Percentiles rank a stretch among this genome's conserved stretches.
Conservation (phyloP, 768 basidiomycete genomes). For the Amanita rubescens region DNA sequence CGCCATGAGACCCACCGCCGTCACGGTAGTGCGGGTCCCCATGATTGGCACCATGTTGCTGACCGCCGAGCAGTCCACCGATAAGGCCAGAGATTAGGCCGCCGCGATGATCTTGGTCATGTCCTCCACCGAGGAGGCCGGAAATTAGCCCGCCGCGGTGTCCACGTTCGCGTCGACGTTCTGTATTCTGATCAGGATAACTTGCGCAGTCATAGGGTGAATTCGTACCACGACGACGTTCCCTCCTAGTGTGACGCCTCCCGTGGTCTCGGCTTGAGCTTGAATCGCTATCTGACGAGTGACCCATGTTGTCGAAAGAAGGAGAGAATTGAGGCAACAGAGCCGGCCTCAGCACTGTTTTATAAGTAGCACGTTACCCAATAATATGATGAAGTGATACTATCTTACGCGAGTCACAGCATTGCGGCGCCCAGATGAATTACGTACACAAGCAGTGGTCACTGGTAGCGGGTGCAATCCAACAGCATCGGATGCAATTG, state of each 20-base stretch:
- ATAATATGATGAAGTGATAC: no score
- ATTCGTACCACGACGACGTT: not conserved
- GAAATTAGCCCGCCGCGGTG: conserved; percentile 21
- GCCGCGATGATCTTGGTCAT: not conserved
- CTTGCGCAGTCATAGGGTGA: no score
- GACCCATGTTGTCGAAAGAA: not conserved
- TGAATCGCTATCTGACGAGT: not conserved
- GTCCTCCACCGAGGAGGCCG: not conserved
- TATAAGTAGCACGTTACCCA: no score
- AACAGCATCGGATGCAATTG: no score
- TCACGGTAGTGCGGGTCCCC: not conserved
- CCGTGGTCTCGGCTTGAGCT: not conserved
- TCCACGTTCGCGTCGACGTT: not conserved
- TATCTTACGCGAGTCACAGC: no score
- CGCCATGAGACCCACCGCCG: not conserved
- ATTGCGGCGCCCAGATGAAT: no score
- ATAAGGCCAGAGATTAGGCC: not conserved
- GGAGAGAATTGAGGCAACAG: no score
- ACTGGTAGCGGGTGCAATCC: no score
- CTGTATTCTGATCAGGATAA: no score
- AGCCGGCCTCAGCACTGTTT: no score
- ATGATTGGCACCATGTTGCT: not conserved
- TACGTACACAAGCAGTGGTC: no score
- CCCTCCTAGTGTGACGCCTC: no score
- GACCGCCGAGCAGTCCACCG: not conserved